Base-by-base conservation (phyloP, 257 asterid genomes). In the Eustoma russellianum region DNA sequence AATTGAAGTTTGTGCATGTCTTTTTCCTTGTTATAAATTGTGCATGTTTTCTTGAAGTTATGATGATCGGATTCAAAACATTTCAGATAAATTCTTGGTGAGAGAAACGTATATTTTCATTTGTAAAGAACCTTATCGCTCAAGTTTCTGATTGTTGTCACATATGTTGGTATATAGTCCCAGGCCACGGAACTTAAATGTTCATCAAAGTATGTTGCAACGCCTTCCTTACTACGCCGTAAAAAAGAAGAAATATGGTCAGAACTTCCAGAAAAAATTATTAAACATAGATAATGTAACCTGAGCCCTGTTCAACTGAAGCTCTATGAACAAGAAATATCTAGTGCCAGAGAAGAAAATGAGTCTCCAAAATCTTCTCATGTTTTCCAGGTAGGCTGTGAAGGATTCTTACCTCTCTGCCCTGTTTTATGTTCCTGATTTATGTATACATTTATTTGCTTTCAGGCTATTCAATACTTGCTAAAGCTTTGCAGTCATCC, bases 401-500 rank as follows among this genome's bases (percentile, higher is more conserved):
- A 50, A 50, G 60, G 33, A 28, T 17, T 45, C 54, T 57, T 18
- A 50, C 55, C 48, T 50, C 43, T 61, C 9, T 13, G 18, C 33
- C 50, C 17, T 24, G 41, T 19, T 24, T 49, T 33, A 41, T 28
- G 17, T 19, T 19, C 28, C 28, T 19, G 28, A 19, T 19, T 19
- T 19, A 19, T 19, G 28, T 19, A 19, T 19, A 19, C 28, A 19
- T 19, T 19, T 19, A 3, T 19, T 19, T 52, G 55, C 66, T 28
- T 71, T 59, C 88, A 92, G 99, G 99, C 99, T 58, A 90, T 92
- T 56, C 93, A 92, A 24, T 92, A 92, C 80, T 76, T 92, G 82
- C 74, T 92, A 70, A 92, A 92, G 77, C 93, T 92, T 52, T 92
- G 99, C 72, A 88, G 99, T 66, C 99, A 92, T 72, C 99, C 99